Conservation (phyloP, 441 rosid genomes). For the Euphorbia celastroides region DNA sequence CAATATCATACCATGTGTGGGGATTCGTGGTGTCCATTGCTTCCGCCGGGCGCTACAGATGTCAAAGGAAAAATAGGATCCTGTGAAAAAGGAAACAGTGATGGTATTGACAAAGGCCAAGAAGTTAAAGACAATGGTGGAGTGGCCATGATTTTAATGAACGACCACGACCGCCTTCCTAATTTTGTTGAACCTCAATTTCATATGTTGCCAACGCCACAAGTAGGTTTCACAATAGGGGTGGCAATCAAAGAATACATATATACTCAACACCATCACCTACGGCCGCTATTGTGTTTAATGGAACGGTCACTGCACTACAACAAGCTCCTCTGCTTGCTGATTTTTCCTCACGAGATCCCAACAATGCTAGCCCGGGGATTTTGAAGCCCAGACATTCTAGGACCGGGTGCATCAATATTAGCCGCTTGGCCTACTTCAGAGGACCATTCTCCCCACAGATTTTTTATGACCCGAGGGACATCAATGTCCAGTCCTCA, state of each 20-base stretch:
- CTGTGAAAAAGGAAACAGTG: conserved; percentile 19
- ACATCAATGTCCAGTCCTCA: conserved; percentile 93
- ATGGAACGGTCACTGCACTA: conserved; percentile 34
- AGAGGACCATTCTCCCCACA: conserved; percentile 25
- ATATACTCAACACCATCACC: conserved; percentile 30
- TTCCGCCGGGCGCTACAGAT: no score
- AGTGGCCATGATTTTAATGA: conserved; percentile 42
- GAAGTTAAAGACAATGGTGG: conserved; percentile 42
- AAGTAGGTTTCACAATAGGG: conserved; percentile 29
- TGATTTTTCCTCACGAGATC: conserved; percentile 32
- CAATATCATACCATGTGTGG: no score
- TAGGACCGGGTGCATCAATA: conserved; percentile 34
- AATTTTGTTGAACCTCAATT: conserved; percentile 20
- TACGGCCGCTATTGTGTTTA: conserved; percentile 29
- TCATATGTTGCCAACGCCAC: conserved; percentile 44
- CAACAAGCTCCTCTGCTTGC: conserved; percentile 25
- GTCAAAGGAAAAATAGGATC: conserved; percentile 34
- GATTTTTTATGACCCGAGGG: conserved; percentile 64
- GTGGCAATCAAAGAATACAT: conserved; percentile 38
- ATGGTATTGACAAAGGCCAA: conserved; percentile 11
- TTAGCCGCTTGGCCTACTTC: conserved; percentile 47
- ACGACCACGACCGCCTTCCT: conserved; percentile 22
- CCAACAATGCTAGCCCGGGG: conserved; percentile 21
- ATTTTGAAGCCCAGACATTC: conserved; percentile 39
- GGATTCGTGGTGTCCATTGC: no score